Evolutionary conservation across 139 green algal species (phyloP).

Genomic region (Tetradesmus lagerheimii): DNA sequence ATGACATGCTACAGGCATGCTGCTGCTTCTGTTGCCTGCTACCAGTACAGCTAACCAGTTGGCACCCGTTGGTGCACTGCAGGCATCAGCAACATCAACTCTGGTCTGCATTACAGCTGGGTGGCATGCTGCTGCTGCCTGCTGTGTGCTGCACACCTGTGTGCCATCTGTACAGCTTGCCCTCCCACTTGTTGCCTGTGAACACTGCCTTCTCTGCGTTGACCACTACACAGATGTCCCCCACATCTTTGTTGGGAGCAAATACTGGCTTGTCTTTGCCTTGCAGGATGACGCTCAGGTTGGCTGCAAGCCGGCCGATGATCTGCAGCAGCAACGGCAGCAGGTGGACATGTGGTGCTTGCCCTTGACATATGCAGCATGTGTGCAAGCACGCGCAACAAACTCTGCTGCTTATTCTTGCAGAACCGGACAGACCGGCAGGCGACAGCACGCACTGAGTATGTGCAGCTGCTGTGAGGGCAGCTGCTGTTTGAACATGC

Average conservation of each 20-base stretch:
- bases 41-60: background rate
- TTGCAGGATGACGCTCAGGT: constrained; percentile 80
- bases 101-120: too few species aligned
- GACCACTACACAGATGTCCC: constrained; percentile 90
- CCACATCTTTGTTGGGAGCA: constrained; percentile 73
- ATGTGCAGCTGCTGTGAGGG: background rate
- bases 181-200: constrained; percentile 90
- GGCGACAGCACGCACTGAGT: too few species aligned
- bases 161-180: constrained; percentile 93
- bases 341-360: background rate
- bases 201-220: constrained; percentile 88
- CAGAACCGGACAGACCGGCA: too few species aligned
- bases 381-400: background rate
- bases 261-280: constrained; percentile 95
- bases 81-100: too few species aligned
- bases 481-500: background rate
- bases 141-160: constrained; percentile 67
- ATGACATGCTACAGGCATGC: background rate
- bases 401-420: background rate
- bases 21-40: background rate
- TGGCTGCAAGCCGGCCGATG: constrained; percentile 83
- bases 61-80: too few species aligned
- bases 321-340: constrained; percentile 61
- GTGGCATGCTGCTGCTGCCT: background rate
- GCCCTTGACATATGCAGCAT: background rate